Evolutionary conservation across 306 rosid species (phyloP).

Genomic region (Boehmeria nivea): DNA sequence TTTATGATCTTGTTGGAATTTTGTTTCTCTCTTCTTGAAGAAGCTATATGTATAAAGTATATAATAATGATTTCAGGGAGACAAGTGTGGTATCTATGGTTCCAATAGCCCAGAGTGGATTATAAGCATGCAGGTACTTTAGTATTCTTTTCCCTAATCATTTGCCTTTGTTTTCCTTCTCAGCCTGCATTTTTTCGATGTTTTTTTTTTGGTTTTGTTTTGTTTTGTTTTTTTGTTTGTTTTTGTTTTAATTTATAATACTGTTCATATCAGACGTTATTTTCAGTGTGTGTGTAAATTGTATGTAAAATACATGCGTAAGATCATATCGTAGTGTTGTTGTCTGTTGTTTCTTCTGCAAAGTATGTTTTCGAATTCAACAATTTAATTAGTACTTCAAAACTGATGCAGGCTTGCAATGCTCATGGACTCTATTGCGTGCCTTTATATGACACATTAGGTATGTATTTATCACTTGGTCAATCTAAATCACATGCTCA

Average conservation of each 20-base stretch:
- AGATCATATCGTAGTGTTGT: not conserved
- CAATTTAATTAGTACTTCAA: constrained; percentile 21
- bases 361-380: constrained; percentile 5
- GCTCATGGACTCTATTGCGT: constrained; percentile 94
- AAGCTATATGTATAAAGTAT: not conserved
- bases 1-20: not conserved
- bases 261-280: too few relatives aligned
- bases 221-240: too few relatives aligned
- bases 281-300: too few relatives aligned
- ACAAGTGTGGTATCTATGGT: constrained; percentile 87
- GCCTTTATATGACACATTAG: constrained; percentile 89
- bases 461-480: constrained; percentile 37
- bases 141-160: constrained; percentile 6
- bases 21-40: too few relatives aligned
- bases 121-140: constrained; percentile 83
- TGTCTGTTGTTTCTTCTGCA: too few relatives aligned
- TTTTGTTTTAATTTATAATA: too few relatives aligned
- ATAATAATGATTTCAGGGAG: constrained; percentile 46
- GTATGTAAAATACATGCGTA: too few relatives aligned
- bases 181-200: not conserved
- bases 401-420: constrained; percentile 79
- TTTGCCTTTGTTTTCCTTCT: constrained; percentile 15
- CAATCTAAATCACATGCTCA: constrained; percentile 1
- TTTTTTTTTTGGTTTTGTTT: too few relatives aligned
- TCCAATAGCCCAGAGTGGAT: constrained; percentile 80